Evolutionary conservation across 148 eudicot species (phyloP).

Genomic region (Cornus florida): DNA sequence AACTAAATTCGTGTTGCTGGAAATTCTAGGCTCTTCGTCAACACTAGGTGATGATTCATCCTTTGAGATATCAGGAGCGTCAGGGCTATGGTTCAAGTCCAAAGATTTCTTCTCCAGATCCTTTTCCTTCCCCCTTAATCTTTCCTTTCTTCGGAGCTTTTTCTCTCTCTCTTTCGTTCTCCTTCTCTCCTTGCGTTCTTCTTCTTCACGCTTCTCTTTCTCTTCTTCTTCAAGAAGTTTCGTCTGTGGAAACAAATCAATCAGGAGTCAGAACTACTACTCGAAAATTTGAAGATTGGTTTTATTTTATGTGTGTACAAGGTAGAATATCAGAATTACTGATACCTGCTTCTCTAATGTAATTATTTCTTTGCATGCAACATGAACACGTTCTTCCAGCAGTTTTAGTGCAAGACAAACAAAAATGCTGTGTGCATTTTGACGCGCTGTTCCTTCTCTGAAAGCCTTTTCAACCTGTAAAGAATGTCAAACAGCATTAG

Average conservation of each 20-base stretch:
- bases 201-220: slow-evolving; percentile 94
- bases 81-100: slow-evolving; percentile 39
- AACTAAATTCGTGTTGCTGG: slow-evolving; percentile 24
- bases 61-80: slow-evolving; percentile 29
- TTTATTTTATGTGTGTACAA: neutral
- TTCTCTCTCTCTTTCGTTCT: slow-evolving; percentile 91
- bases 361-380: slow-evolving; percentile 94
- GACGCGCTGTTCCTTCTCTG: slow-evolving; percentile 96
- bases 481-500: slow-evolving; percentile 5
- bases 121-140: slow-evolving; percentile 82
- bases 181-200: slow-evolving; percentile 90
- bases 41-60: slow-evolving; percentile 35
- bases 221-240: slow-evolving; percentile 99
- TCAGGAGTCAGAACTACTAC: slow-evolving; percentile 14
- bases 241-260: slow-evolving; percentile 40
- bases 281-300: neutral
- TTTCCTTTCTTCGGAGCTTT: slow-evolving; percentile 92
- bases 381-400: slow-evolving; percentile 89
- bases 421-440: slow-evolving; percentile 98
- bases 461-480: slow-evolving; percentile 96
- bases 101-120: slow-evolving; percentile 51
- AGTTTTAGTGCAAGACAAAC: slow-evolving; percentile 91
- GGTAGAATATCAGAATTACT: neutral
- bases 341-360: slow-evolving; percentile 92
- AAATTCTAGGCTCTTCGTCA: slow-evolving; percentile 43